These are phyloP conservation scores for Leucaena leucocephala DNA, from an alignment of 306 rosid species.

Conservation along the genomic window DNA sequence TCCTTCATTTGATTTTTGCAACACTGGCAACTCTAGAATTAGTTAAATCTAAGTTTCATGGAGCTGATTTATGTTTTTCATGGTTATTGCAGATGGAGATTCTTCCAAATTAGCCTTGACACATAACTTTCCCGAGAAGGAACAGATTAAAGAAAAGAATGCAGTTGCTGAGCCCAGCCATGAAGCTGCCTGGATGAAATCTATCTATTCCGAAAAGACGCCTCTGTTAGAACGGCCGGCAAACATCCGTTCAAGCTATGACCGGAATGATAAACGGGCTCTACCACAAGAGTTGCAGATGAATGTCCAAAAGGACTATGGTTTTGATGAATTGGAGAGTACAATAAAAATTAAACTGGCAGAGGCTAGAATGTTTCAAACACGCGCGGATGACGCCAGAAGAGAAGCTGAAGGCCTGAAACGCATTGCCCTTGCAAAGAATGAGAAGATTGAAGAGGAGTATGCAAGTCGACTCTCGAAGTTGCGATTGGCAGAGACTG, in stretches of 20 bases:
- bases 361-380: constrained; percentile 93
- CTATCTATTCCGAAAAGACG: constrained; percentile 64
- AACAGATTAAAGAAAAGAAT: constrained; percentile 57
- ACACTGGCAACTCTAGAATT: not conserved
- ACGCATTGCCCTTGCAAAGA: constrained; percentile 84
- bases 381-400: constrained; percentile 92
- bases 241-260: constrained; percentile 69
- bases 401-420: constrained; percentile 90
- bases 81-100: constrained; percentile 67
- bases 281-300: constrained; percentile 65
- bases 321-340: constrained; percentile 88
- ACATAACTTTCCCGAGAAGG: constrained; percentile 57
- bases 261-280: constrained; percentile 61
- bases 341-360: constrained; percentile 77
- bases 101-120: constrained; percentile 63
- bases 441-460: constrained; percentile 84
- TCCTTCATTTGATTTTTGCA: not conserved
- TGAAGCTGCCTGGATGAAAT: constrained; percentile 79
- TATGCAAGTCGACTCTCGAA: constrained; percentile 68
- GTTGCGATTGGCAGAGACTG: constrained; percentile 67
- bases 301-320: constrained; percentile 67
- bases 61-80: constrained; percentile 32
- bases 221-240: constrained; percentile 66
- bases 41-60: constrained; percentile 19
- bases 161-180: constrained; percentile 77